Conservation (phyloP, 2,329 filamentous ascomycete species). For the Colletotrichum viniferum region DNA sequence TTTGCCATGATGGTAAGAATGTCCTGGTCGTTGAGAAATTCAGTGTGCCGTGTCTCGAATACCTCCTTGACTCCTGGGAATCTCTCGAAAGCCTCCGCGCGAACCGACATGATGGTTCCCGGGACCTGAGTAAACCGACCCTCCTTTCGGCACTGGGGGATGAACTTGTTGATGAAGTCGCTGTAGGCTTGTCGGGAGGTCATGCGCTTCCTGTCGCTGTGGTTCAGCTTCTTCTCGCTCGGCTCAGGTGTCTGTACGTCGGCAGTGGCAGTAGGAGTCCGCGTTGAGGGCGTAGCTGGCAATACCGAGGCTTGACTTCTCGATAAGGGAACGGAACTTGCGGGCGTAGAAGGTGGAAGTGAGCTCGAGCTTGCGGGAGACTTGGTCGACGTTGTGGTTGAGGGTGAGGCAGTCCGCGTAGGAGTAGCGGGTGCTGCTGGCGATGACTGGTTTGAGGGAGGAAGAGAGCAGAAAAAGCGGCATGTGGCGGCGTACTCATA, state of each 20-base stretch:
- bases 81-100: conserved; percentile 53
- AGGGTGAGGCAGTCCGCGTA: neutral
- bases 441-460: conserved; percentile 25
- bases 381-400: neutral
- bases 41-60: conserved; percentile 46
- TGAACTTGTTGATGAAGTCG: conserved; percentile 66
- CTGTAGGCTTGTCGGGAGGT: conserved; percentile 60
- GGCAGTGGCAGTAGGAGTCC: neutral
- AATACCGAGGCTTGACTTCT: neutral
- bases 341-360: neutral
- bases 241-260: conserved; percentile 26
- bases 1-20: neutral
- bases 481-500: conserved; percentile 66
- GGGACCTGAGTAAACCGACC: conserved; percentile 35
- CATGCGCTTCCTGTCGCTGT: conserved; percentile 63
- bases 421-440: neutral
- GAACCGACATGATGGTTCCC: conserved; percentile 48
- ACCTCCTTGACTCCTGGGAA: conserved; percentile 49
- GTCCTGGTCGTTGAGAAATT: conserved; percentile 47
- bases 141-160: conserved; percentile 54
- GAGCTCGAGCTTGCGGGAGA: neutral
- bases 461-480: conserved; percentile 58
- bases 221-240: conserved; percentile 43
- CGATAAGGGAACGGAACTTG: neutral
- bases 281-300: neutral